These are phyloP conservation scores for Saccharomycopsis guyanensis DNA, from an alignment of 805 yeast species.

Conservation along the genomic window DNA sequence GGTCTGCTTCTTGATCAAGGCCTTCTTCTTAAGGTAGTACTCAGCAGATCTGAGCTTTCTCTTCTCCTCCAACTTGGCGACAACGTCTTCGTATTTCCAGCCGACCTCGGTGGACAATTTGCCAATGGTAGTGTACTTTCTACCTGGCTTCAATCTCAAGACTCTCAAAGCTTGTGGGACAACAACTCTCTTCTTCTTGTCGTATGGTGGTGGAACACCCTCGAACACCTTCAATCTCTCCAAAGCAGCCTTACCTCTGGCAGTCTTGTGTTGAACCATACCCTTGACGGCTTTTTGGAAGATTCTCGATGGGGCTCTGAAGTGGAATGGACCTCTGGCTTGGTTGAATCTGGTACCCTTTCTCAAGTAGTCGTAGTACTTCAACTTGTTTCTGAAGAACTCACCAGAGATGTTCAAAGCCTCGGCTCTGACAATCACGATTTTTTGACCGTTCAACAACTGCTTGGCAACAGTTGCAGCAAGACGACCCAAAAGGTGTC, in stretches of 20 bases:
- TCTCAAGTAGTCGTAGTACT: conserved; percentile 99
- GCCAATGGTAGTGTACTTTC: conserved; percentile 98
- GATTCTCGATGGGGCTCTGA: conserved; percentile 99
- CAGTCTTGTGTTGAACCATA: conserved; percentile 99
- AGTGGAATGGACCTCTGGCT: conserved; percentile 99
- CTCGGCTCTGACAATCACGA: conserved; percentile 96
- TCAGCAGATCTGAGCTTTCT: conserved; percentile 98
- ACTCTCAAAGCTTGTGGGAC: conserved; percentile 99
- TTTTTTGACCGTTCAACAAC: conserved; percentile 95
- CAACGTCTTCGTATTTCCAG: conserved; percentile 99
- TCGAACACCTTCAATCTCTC: conserved; percentile 99
- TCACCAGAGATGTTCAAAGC: conserved; percentile 98
- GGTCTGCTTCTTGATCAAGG: conserved; percentile 85
- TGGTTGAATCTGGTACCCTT: conserved; percentile 99
- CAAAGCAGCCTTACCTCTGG: conserved; percentile 99
- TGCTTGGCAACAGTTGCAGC: conserved; percentile 99
- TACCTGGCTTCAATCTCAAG: conserved; percentile 97
- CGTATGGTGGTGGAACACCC: conserved; percentile 99
- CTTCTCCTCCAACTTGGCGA: conserved; percentile 97
- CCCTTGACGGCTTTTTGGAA: conserved; percentile 99
- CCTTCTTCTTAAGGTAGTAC: conserved; percentile 97
- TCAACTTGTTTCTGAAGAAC: conserved; percentile 99
- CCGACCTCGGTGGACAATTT: conserved; percentile 95
- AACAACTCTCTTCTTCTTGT: conserved; percentile 99
- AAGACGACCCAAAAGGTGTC: conserved; percentile 99